A percentile compares a stretch with the other conserved stretches of the same genome.
Evolutionary conservation across 202 grass and related monocot species (phyloP).

Genomic region (Brachypodium distachyon): DNA sequence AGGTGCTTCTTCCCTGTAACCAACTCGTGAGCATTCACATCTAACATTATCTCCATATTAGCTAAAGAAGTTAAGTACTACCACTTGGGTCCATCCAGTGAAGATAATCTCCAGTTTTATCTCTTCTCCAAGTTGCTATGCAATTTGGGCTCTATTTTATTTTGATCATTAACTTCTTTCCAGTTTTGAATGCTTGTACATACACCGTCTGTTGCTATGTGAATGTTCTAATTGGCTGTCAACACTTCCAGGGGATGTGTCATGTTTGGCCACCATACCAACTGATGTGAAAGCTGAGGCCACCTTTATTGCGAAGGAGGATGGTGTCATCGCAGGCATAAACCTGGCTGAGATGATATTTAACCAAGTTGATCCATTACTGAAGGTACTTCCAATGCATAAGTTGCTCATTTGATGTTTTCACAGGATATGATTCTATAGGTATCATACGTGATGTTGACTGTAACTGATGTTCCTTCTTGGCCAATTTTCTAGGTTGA

Average conservation of each 20-base stretch:
- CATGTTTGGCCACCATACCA: constrained; percentile 87
- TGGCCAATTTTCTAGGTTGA: constrained; percentile 42
- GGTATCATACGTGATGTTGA: background rate
- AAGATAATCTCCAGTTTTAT: background rate
- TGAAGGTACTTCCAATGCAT: constrained; percentile 45
- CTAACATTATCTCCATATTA: background rate
- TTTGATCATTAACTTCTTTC: constrained; percentile 2
- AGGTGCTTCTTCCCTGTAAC: background rate
- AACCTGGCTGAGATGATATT: constrained; percentile 87
- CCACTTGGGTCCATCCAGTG: background rate
- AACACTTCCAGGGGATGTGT: constrained; percentile 64
- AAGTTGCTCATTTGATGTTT: background rate
- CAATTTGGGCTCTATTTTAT: background rate
- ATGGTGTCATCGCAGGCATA: constrained; percentile 81
- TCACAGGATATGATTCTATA: background rate
- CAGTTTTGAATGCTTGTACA: background rate
- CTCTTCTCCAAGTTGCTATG: constrained; percentile 2
- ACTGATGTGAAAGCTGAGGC: constrained; percentile 73
- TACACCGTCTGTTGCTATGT: background rate
- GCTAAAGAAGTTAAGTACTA: background rate
- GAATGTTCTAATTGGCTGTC: background rate
- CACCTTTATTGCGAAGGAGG: constrained; percentile 81
- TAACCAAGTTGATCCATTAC: constrained; percentile 67
- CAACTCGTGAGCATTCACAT: background rate
- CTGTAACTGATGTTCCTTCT: background rate